phyloP scores from a whole-genome alignment of 352 stramenopile species.

The Globisporangium ultimum region DNA sequence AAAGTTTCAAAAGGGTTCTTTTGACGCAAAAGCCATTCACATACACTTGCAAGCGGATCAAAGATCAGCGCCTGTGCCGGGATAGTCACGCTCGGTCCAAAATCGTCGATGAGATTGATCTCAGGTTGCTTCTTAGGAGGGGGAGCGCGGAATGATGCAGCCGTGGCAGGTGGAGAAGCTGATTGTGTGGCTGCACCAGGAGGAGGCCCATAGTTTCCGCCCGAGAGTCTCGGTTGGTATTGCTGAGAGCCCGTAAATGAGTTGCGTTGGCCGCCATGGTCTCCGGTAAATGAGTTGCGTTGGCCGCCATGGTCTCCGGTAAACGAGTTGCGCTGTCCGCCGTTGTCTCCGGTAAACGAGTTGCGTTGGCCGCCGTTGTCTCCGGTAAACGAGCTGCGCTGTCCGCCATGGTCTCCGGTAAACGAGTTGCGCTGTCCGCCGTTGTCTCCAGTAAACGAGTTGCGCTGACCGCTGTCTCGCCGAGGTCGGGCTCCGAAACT shows the following conservation, averaged over 20 bases:
- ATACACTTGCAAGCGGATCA: conserved; percentile 62
- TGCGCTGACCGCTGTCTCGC: conserved; percentile 20
- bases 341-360: conserved; percentile 8
- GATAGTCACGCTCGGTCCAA: conserved; percentile 52
- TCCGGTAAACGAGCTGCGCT: no score
- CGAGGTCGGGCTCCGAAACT: conserved; percentile 11
- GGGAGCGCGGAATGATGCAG: conserved; percentile 1
- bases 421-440: neutral
- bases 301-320: no score
- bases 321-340: no score
- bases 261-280: no score
- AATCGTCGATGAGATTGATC: conserved; percentile 80
- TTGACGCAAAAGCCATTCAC: conserved; percentile 8
- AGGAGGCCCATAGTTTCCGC: conserved; percentile 1
- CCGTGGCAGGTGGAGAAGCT: neutral
- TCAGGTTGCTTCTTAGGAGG: conserved; percentile 44
- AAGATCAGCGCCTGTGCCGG: conserved; percentile 71
- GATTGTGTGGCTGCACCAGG: neutral
- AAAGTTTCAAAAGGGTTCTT: no score
- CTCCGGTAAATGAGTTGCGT: no score
- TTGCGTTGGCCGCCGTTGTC: neutral
- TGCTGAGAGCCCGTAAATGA: conserved; percentile 9
- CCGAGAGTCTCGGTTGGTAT: conserved; percentile 11
- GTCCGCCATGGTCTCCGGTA: neutral
- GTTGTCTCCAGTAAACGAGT: conserved; percentile 15